Conservation (phyloP, 1,284 basidiomycete species). For the Trichosporon asahii region DNA sequence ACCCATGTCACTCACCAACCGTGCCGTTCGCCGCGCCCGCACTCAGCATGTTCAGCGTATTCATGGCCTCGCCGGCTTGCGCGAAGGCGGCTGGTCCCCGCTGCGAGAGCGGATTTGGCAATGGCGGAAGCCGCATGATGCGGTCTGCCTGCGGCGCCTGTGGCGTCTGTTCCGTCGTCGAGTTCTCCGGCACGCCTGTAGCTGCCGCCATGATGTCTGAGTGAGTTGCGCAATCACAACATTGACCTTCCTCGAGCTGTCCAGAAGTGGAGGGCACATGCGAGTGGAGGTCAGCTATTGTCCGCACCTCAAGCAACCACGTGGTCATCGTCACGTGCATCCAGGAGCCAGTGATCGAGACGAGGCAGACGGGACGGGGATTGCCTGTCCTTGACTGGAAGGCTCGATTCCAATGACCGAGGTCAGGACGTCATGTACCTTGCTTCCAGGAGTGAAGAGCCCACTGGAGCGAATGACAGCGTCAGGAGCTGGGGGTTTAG, state of each 20-base stretch:
- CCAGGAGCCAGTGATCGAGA: neutral
- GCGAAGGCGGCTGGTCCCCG: neutral
- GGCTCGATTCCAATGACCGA: neutral
- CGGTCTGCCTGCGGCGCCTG: neutral
- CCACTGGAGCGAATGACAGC: neutral
- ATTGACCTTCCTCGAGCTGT: too few species aligned
- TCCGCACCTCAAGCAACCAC: neutral
- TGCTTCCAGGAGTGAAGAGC: neutral
- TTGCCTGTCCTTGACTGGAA: neutral
- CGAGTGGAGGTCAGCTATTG: neutral
- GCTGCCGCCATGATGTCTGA: neutral
- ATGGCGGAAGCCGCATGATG: slow-evolving; percentile 11
- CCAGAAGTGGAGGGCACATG: too few species aligned
- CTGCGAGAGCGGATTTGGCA: slow-evolving; percentile 8
- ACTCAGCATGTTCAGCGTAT: slow-evolving; percentile 11
- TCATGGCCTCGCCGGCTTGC: slow-evolving; percentile 10
- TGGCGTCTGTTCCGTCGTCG: neutral
- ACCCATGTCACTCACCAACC: slow-evolving; percentile 14
- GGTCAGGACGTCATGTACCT: neutral
- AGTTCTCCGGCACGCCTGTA: neutral
- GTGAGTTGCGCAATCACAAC: neutral
- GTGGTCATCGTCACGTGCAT: neutral
- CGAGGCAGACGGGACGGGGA: neutral
- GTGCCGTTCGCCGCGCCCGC: slow-evolving; percentile 16
- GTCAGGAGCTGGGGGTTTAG: neutral